Evolutionary conservation across 306 rosid species (phyloP).

Genomic region (Gynostemma pentaphyllum): DNA sequence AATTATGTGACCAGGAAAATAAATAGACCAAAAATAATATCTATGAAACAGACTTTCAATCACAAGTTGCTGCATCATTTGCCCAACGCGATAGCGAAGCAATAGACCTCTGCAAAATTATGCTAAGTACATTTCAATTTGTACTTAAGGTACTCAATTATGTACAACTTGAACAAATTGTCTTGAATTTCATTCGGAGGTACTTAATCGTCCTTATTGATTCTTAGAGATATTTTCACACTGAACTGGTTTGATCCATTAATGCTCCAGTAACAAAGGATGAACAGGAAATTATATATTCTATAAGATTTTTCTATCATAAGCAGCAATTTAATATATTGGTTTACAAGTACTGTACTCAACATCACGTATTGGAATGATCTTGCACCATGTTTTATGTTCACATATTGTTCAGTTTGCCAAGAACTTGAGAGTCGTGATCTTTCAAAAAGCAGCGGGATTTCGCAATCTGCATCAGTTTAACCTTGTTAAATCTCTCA

Average conservation of each 20-base stretch:
- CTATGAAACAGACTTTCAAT: neutral
- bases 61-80: neutral
- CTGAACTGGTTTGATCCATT: neutral
- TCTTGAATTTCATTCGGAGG: neutral
- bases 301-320: neutral
- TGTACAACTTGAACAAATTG: neutral
- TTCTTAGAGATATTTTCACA: neutral
- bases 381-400: conserved; percentile 5
- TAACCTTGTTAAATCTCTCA: neutral
- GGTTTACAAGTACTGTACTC: neutral
- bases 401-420: neutral
- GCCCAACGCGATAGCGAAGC: neutral
- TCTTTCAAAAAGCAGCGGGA: neutral
- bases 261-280: neutral
- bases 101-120: neutral
- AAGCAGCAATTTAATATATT: neutral
- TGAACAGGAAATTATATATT: neutral
- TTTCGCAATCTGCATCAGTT: neutral
- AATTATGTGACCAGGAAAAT: conserved; percentile 1
- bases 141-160: neutral
- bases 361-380: neutral
- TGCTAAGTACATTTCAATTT: neutral
- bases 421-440: neutral
- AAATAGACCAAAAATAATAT: neutral
- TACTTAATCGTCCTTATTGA: neutral